Evolutionary conservation across 495 filamentous ascomycete genomes (phyloP).

Genomic region (Hypoxylon intermedium): DNA sequence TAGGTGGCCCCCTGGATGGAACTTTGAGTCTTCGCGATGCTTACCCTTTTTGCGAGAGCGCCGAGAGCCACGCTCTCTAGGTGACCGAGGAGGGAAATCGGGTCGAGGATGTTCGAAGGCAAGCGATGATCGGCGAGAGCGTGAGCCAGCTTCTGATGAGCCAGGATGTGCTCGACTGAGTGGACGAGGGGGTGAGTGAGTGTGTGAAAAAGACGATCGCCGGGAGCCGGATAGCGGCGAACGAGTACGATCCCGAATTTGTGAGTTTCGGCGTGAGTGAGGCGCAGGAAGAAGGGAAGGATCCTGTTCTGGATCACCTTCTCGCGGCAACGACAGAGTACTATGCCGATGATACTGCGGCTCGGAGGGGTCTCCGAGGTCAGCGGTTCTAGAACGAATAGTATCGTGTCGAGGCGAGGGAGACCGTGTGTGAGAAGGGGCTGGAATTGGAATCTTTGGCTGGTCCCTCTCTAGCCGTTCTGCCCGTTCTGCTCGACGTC

Average conservation of each 20-base stretch:
- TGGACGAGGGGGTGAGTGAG: constrained; percentile 43
- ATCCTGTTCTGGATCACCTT: constrained; percentile 29
- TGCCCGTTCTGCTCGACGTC: constrained; percentile 36
- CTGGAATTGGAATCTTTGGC: constrained; percentile 22
- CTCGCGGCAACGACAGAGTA: constrained; percentile 43
- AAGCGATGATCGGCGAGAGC: constrained; percentile 47
- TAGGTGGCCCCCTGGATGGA: constrained; percentile 41
- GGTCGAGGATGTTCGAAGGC: constrained; percentile 37
- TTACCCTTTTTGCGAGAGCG: constrained; percentile 45
- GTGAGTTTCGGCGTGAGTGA: constrained; percentile 33
- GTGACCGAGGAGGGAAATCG: constrained; percentile 41
- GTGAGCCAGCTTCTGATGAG: constrained; percentile 47
- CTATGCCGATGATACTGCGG: constrained; percentile 32
- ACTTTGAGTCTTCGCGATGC: constrained; percentile 44
- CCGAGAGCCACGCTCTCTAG: constrained; percentile 38
- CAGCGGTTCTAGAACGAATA: constrained; percentile 29
- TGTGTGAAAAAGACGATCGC: constrained; percentile 49
- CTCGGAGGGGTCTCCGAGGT: constrained; percentile 30
- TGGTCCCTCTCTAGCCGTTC: constrained; percentile 34
- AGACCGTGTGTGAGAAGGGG: constrained; percentile 34
- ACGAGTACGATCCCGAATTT: constrained; percentile 35
- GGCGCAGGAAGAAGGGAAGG: constrained; percentile 2
- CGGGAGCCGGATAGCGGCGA: constrained; percentile 38
- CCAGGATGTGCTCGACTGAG: constrained; percentile 42
- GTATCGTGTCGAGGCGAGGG: constrained; percentile 35